These are phyloP conservation scores for Phytophthora kernoviae DNA, from an alignment of 352 stramenopile genomes.

Conservation along the genomic window DNA sequence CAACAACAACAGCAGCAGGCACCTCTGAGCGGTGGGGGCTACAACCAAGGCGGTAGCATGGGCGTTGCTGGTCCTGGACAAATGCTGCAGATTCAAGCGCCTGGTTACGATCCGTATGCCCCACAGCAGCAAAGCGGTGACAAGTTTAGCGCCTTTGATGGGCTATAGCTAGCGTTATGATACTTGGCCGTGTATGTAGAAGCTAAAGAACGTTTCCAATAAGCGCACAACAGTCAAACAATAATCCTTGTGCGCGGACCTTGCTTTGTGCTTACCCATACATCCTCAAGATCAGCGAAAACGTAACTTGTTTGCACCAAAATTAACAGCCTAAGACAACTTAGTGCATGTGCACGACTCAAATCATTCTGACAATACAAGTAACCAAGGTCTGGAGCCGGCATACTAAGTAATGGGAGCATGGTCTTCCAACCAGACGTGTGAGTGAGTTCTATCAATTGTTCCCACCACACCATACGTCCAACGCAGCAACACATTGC, in stretches of 20 bases:
- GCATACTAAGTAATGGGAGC: not conserved
- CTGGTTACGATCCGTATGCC: conserved; percentile 52
- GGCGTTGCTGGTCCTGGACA: conserved; percentile 59
- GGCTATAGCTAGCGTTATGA: conserved; percentile 47
- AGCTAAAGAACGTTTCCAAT: conserved; percentile 14
- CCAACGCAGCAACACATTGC: conserved; percentile 8
- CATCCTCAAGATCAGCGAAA: too few relatives aligned
- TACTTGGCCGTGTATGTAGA: conserved; percentile 42
- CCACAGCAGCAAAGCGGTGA: conserved; percentile 59
- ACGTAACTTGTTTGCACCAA: too few relatives aligned
- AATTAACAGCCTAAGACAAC: too few relatives aligned
- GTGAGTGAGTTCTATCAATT: not conserved
- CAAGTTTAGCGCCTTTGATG: conserved; percentile 84
- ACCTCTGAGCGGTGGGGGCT: conserved; percentile 49
- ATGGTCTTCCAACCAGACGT: not conserved
- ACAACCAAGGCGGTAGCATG: conserved; percentile 40
- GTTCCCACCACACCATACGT: conserved; percentile 4
- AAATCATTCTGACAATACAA: conserved; percentile 1
- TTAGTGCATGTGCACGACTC: too few relatives aligned
- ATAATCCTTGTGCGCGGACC: too few relatives aligned
- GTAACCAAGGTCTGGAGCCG: not conserved
- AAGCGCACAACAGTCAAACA: too few relatives aligned
- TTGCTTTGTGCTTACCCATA: too few relatives aligned
- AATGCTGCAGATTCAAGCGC: conserved; percentile 76
- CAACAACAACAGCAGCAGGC: conserved; percentile 51